phyloP scores from a whole-genome alignment of 768 basidiomycete genomes.

The Leccinum truebloodii region DNA sequence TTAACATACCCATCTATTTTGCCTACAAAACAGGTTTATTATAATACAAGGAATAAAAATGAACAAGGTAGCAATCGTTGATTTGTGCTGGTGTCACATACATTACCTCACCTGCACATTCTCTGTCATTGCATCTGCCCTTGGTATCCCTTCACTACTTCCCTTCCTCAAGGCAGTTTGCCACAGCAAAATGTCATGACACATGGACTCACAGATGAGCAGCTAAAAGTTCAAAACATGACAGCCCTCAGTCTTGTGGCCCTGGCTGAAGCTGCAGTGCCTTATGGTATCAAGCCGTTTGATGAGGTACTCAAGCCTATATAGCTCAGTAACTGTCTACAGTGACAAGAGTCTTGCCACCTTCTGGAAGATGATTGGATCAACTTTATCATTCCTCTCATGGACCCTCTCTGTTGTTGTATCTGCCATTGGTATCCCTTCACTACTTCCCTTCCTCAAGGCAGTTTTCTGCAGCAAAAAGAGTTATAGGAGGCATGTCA shows the following conservation, averaged over 20 bases:
- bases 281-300: constrained; percentile 99
- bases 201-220: constrained; percentile 80
- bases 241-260: constrained; percentile 81
- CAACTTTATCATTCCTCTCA: constrained; percentile 90
- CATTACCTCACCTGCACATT: too few relatives aligned
- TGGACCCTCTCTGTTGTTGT: constrained; percentile 85
- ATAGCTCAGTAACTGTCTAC: constrained; percentile 65
- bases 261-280: constrained; percentile 94
- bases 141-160: constrained; percentile 95
- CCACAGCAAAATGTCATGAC: constrained; percentile 99
- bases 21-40: too few relatives aligned
- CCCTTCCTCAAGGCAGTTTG: constrained; percentile 78
- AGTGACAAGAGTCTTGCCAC: constrained; percentile 75
- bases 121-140: constrained; percentile 56
- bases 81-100: too few relatives aligned
- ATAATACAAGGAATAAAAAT: too few relatives aligned
- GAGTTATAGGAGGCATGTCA: constrained; percentile 97
- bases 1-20: too few relatives aligned
- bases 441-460: constrained; percentile 96
- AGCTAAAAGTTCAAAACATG: constrained; percentile 81
- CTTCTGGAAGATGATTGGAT: constrained; percentile 64
- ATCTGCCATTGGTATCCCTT: constrained; percentile 96
- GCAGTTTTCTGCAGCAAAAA: constrained; percentile 99
- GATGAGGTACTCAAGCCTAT: constrained; percentile 88
- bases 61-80: too few relatives aligned